Conservation (phyloP, 371 early-diverging fungal genomes). For the Mortierella sp. region DNA sequence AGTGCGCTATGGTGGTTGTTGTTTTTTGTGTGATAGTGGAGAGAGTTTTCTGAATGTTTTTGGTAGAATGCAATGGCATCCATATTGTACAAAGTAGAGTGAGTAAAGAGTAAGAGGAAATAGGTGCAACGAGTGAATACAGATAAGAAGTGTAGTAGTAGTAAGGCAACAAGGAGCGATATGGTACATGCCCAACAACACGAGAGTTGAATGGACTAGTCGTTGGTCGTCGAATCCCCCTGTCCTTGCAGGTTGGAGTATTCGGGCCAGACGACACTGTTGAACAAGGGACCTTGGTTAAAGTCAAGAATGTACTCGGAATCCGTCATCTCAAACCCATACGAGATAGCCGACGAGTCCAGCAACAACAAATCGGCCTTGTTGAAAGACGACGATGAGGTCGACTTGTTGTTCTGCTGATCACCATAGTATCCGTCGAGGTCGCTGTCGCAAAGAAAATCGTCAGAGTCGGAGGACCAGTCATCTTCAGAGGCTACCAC, state of each 20-base stretch:
- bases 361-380: constrained; percentile 22
- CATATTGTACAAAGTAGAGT: background rate
- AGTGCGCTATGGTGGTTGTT: background rate
- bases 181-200: background rate
- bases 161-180: background rate
- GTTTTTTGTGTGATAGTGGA: background rate
- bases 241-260: constrained; percentile 18
- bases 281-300: constrained; percentile 49
- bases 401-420: background rate
- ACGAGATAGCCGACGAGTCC: constrained; percentile 50
- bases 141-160: background rate
- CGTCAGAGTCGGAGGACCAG: constrained; percentile 44
- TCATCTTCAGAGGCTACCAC: constrained; percentile 43
- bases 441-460: constrained; percentile 32
- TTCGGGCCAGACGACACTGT: constrained; percentile 56
- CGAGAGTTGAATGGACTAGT: background rate
- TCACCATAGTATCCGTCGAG: background rate
- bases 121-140: background rate
- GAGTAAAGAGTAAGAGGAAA: background rate
- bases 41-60: constrained; percentile 4
- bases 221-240: background rate
- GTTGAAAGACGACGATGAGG: background rate
- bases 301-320: constrained; percentile 47
- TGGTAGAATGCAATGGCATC: background rate
- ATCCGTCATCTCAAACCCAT: constrained; percentile 52